These are phyloP conservation scores for Phaeodactylum tricornutum DNA, from an alignment of 108 stramenopile genomes.

Conservation along the genomic window DNA sequence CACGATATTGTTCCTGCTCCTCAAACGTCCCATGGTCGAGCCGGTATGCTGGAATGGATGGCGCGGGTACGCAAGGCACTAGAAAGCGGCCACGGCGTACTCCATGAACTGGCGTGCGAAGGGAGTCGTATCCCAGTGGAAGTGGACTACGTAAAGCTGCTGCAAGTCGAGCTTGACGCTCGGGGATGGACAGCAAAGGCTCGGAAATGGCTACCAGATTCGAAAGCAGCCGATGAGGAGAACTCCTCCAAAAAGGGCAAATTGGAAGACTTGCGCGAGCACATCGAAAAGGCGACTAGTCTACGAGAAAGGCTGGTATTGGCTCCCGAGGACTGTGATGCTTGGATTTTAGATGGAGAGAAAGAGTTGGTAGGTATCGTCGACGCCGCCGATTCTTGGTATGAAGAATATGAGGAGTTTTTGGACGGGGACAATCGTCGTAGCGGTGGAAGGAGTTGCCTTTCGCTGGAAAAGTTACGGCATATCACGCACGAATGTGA, in stretches of 20 bases:
- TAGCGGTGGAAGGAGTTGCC: constrained; percentile 16
- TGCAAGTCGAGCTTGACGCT: constrained; percentile 71
- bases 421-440: constrained; percentile 54
- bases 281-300: constrained; percentile 40
- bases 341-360: constrained; percentile 53
- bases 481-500: constrained; percentile 41
- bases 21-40: constrained; percentile 9
- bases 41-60: constrained; percentile 38
- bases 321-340: constrained; percentile 22
- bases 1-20: constrained; percentile 23
- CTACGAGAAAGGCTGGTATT: constrained; percentile 48
- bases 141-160: constrained; percentile 46
- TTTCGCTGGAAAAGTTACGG: constrained; percentile 41
- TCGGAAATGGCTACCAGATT: constrained; percentile 43
- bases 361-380: constrained; percentile 39
- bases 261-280: constrained; percentile 60
- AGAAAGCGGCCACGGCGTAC: constrained; percentile 22
- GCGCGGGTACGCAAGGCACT: constrained; percentile 33
- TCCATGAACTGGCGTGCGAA: constrained; percentile 51
- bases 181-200: constrained; percentile 59
- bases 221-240: constrained; percentile 15
- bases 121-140: constrained; percentile 72
- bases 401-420: constrained; percentile 48
- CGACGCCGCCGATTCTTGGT: constrained; percentile 47
- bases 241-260: constrained; percentile 44